Base-by-base conservation (phyloP, 208 protist species). In the Wallacemonas sp. region DNA sequence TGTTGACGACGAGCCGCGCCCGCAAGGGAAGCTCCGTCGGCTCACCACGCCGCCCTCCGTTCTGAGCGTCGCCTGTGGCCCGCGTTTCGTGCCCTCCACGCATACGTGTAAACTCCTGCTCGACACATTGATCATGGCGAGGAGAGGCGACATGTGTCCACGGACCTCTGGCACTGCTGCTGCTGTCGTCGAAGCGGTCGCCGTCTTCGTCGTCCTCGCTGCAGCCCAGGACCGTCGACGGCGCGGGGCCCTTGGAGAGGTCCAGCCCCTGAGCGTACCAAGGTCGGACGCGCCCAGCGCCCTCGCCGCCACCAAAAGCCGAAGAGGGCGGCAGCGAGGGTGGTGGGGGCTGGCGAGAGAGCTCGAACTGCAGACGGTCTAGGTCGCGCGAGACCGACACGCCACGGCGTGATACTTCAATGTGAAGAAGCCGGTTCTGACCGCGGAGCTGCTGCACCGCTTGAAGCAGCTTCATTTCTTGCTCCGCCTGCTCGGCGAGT, bases 371-470 rank as follows among this genome's bases (percentile, higher is more conserved):
- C 50, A 57, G 29, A 24, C 50, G 50, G 29, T 57, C 50, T 3
- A 57, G 50, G n/a, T 57, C 50, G 3, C 3, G 19, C 32, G 13
- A 3, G n/a, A n/a, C n/a, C 5, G 24, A 19, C 15, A 39, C 50
- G 32, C 50, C 39, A 37, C 34, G 38, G 4, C 55, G 34, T 32
- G 55, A 21, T 4, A 71, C 46, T 32, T 83, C 71, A 42, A 83
- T 75, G 15, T 66, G 68, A 0, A 83, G 68, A 10, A 64, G 48
- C 0, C 74, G 79, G n/a, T 81, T 39, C 27, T 81, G 65, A 54
- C 68, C 68, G 13, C 63, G 64, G 22, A 76, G 42, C 24, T 68
- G 39, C 32, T 77, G 67, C 27, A 63, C 22, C 2, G 6, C 21
- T 19, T 39, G 38, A 21, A 52, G 60, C 30, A 80, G 52, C 22